A percentile compares a stretch with the other conserved stretches of the same genome.
These are phyloP conservation scores for Colletotrichum chrysophilum DNA, from an alignment of 2,329 filamentous ascomycete genomes.

Conservation along the genomic window DNA sequence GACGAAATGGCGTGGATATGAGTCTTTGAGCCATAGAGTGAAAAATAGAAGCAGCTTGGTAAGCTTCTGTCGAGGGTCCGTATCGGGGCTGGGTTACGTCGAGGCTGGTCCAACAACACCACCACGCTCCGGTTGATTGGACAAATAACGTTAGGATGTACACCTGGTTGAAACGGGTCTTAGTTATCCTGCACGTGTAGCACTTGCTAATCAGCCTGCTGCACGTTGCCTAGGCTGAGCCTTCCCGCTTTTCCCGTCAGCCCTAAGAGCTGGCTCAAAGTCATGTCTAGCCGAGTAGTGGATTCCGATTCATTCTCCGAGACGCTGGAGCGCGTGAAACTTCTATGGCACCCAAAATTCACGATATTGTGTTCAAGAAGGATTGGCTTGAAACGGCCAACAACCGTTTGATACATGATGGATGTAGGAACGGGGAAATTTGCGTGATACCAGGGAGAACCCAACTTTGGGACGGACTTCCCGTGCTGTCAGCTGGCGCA, in stretches of 20 bases:
- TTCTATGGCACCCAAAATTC: background rate
- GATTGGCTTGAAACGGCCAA: background rate
- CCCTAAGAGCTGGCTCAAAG: background rate
- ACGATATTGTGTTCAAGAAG: background rate
- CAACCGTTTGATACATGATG: background rate
- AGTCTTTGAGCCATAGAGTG: background rate
- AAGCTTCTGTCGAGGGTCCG: background rate
- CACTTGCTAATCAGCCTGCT: background rate
- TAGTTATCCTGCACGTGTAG: background rate
- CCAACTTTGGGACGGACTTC: background rate
- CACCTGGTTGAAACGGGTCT: background rate
- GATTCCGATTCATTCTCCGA: background rate
- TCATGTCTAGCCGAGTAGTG: background rate
- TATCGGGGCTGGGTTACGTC: background rate
- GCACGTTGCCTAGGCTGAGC: background rate
- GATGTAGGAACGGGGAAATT: background rate
- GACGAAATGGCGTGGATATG: background rate
- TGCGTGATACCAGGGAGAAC: background rate
- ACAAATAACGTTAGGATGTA: background rate
- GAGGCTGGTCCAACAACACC: background rate
- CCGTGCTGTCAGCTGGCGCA: background rate
- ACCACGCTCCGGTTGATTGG: slow-evolving; percentile 3
- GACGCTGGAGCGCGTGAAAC: background rate
- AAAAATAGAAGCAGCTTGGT: slow-evolving; percentile 23
- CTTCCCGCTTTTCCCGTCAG: background rate